Conservation (phyloP, 441 rosid species). For the Syzygium syzygioides region DNA sequence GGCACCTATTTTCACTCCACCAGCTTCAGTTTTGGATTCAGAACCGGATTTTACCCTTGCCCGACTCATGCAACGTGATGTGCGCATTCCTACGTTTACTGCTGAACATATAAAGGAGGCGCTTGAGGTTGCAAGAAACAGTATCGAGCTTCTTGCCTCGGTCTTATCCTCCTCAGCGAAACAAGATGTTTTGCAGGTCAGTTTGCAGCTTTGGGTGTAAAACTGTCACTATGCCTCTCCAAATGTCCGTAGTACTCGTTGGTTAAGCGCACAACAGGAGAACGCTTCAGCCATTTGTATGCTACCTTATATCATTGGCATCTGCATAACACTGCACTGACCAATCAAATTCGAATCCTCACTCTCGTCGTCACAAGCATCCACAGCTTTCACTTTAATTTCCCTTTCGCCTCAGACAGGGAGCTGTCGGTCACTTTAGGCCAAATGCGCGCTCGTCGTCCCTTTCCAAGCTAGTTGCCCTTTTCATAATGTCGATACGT, state of each 20-base stretch:
- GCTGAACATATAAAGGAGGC: slow-evolving; percentile 85
- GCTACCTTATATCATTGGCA: not conserved
- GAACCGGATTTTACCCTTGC: slow-evolving; percentile 47
- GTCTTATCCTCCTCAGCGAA: slow-evolving; percentile 77
- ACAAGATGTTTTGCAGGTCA: slow-evolving; percentile 37
- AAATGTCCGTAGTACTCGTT: slow-evolving; percentile 39
- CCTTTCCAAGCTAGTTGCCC: not conserved
- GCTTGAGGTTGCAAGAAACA: slow-evolving; percentile 86
- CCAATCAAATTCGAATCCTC: not conserved
- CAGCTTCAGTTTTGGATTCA: slow-evolving; percentile 58
- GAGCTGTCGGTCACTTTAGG: not conserved
- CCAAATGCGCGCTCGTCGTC: not conserved
- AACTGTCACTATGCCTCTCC: not conserved
- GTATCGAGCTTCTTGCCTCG: slow-evolving; percentile 73
- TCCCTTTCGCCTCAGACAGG: not conserved
- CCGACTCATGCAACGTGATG: slow-evolving; percentile 42
- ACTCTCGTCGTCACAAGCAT: not conserved
- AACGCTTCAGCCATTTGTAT: not conserved
- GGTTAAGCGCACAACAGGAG: not conserved
- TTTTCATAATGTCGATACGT: not conserved
- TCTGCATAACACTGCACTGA: not conserved
- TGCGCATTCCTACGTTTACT: slow-evolving; percentile 47
- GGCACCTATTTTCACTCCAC: slow-evolving; percentile 90
- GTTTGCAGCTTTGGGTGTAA: not conserved
- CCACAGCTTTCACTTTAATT: not conserved